Conservation (phyloP, 768 basidiomycete species). For the Hypholoma fasciculare region DNA sequence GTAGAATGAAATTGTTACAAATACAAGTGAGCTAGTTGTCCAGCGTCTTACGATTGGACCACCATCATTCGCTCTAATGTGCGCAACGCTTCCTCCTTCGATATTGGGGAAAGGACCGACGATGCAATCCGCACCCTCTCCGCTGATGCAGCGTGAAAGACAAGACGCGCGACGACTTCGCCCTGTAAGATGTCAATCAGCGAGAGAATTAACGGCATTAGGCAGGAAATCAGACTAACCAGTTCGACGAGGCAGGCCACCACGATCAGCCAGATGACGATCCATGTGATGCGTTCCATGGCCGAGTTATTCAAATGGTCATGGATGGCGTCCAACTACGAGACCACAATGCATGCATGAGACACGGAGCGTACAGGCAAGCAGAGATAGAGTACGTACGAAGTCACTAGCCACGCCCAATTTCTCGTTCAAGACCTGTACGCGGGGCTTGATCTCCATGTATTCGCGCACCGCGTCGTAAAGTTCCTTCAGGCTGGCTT, state of each 20-base stretch:
- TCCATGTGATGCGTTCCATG: constrained; percentile 85
- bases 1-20: not conserved
- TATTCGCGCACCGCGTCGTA: constrained; percentile 95
- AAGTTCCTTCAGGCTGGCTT: constrained; percentile 83
- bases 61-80: constrained; percentile 42
- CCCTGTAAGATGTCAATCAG: constrained; percentile 43
- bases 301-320: constrained; percentile 89
- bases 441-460: constrained; percentile 86
- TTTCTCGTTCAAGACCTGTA: constrained; percentile 86
- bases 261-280: constrained; percentile 73
- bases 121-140: not conserved
- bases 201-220: not conserved
- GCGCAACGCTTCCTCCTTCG: constrained; percentile 39
- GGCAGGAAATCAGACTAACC: constrained; percentile 39
- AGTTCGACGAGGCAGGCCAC: constrained; percentile 88
- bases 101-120: constrained; percentile 16
- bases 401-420: constrained; percentile 86
- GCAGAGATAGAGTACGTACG: constrained; percentile 50
- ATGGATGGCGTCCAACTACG: constrained; percentile 91
- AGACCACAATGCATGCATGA: no score
- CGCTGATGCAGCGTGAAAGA: constrained; percentile 61
- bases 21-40: not conserved
- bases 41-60: not conserved
- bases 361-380: not conserved
- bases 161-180: constrained; percentile 77